Conservation (phyloP, 441 rosid genomes). For the Adansonia gregorii region DNA sequence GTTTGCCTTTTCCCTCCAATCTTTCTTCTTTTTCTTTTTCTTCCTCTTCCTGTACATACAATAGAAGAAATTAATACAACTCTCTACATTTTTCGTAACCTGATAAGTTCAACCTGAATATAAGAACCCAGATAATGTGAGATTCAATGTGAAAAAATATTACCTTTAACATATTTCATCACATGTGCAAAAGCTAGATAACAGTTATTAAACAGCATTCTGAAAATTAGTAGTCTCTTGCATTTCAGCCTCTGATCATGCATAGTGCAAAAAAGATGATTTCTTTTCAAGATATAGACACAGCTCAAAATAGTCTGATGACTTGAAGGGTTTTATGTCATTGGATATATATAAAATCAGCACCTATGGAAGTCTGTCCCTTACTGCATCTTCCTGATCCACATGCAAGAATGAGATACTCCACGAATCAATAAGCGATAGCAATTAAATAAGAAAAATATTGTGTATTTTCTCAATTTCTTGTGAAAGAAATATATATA, state of each 20-base stretch:
- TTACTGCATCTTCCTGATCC: background rate
- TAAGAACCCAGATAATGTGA: background rate
- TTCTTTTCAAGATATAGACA: background rate
- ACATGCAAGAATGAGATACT: background rate
- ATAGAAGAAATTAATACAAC: background rate
- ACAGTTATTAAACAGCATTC: too few species aligned
- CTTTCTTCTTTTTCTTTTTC: background rate
- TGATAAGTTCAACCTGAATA: background rate
- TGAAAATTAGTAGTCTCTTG: too few species aligned
- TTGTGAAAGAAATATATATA: background rate
- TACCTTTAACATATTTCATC: background rate
- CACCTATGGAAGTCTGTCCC: background rate
- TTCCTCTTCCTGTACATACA: background rate
- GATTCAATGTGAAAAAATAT: background rate
- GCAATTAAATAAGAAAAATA: background rate
- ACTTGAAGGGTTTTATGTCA: background rate
- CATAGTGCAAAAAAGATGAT: background rate
- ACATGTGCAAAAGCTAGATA: background rate
- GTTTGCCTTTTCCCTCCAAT: background rate
- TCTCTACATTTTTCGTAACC: background rate
- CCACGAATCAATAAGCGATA: background rate
- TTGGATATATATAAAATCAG: background rate
- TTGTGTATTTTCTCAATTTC: background rate
- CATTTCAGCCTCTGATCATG: background rate
- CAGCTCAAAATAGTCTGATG: background rate